Evolutionary conservation across 2,329 filamentous ascomycete species (phyloP), one percentile per base, ranked within the genome.

Genomic region (Aureobasidium sp.): DNA sequence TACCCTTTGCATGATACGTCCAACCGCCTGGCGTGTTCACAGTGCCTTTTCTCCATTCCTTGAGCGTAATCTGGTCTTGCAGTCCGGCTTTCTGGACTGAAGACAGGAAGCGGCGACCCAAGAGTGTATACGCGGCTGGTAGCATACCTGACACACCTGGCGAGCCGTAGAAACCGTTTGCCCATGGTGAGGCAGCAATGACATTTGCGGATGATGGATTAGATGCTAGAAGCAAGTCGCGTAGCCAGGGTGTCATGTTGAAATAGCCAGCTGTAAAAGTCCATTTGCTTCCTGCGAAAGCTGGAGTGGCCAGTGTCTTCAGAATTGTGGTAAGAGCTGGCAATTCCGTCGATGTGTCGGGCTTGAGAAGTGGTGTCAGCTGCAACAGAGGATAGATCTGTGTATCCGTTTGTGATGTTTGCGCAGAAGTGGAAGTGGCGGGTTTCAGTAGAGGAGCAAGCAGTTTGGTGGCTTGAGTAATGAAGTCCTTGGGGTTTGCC

Each of bases 231-330:
- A 99, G 80, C 0, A 96, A 83, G 42, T 87, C 84, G 2, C 90
- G 92, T 23, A 97, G 84, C 4, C 87, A 86, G 0, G 91, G 88
- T 7, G 91, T 91, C 62, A 96, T 96, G 77, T 99, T 99, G 79
- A 99, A 99, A 77, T 99, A 99, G 58, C 94, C 94, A 0, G 94
- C 94, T 0, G 94, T 97, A 74, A 99, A 97, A 0, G 91, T 94
- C 94, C 94, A 99, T 15, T 85, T 87, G 0, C 89, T 89, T 37
- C 84, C 82, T 10, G 80, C 77, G 68, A 90, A 89, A 6, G 81
- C 77, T 0, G 88, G 82, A 0, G 74, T 76, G 0, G 87, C 81
- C 3, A 97, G 81, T 0, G 83, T 83, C 47, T 82, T 82, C 3
- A 97, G 82, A 42, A 97, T 83, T 50, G 84, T 83, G 0, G 85